These are phyloP conservation scores for Echinochloa phyllopogon DNA, from an alignment of 176 grass and related monocot species.

Conservation along the genomic window DNA sequence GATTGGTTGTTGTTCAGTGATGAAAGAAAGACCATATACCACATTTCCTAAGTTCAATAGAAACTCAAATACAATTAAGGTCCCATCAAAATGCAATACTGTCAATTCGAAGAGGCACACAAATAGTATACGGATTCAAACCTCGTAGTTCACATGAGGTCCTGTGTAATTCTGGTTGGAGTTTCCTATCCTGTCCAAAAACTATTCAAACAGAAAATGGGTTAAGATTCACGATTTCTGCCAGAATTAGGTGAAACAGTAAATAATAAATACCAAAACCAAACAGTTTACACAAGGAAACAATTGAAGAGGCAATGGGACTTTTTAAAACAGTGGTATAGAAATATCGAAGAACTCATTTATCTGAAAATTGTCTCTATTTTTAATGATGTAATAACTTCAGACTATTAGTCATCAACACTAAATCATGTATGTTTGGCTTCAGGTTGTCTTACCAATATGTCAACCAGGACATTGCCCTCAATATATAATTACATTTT, in stretches of 20 bases:
- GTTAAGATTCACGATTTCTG: conserved; percentile 17
- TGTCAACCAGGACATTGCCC: background rate
- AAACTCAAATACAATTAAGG: background rate
- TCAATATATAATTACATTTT: background rate
- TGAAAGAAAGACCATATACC: background rate
- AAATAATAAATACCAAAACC: background rate
- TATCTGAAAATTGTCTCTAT: background rate
- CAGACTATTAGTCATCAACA: background rate
- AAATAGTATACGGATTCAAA: conserved; percentile 25
- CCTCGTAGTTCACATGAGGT: background rate
- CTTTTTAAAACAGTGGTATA: background rate
- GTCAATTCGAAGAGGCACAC: background rate
- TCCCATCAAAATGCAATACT: background rate
- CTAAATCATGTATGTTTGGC: background rate
- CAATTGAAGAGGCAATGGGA: background rate
- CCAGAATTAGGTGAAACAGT: background rate
- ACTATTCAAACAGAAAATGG: conserved; percentile 22
- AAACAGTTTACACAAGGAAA: conserved; percentile 2
- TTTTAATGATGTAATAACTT: background rate
- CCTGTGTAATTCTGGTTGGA: background rate
- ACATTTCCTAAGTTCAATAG: background rate
- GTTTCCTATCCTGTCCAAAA: conserved; percentile 5
- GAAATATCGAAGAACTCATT: background rate
- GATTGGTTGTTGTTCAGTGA: conserved; percentile 5
- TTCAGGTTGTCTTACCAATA: too few species aligned